Evolutionary conservation across 768 basidiomycete genomes (phyloP).

Genomic region (Termitomyces sp.): DNA sequence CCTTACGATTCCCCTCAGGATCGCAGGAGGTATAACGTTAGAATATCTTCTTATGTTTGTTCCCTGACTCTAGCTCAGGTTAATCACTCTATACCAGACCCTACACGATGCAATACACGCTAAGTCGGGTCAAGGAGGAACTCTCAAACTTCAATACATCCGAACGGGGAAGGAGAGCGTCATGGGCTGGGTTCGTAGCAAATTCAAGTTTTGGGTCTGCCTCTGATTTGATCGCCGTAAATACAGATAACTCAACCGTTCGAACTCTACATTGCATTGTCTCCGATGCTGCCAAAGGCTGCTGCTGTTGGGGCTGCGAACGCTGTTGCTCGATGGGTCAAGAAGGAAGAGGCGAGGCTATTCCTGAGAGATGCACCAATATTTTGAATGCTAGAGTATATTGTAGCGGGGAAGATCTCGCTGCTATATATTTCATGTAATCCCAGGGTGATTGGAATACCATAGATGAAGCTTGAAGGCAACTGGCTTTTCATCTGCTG

Average conservation of each 20-base stretch:
- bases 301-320: constrained; percentile 88
- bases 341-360: constrained; percentile 75
- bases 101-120: constrained; percentile 89
- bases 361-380: constrained; percentile 90
- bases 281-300: constrained; percentile 81
- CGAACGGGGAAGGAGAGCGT: constrained; percentile 83
- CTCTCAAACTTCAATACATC: constrained; percentile 84
- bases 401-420: background rate
- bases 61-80: constrained; percentile 31
- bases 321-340: constrained; percentile 84
- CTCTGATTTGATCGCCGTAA: background rate
- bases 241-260: constrained; percentile 87
- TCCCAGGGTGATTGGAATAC: background rate
- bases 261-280: constrained; percentile 82
- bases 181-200: constrained; percentile 82
- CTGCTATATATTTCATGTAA: background rate
- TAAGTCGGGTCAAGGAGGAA: constrained; percentile 74
- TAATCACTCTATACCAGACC: constrained; percentile 83
- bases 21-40: constrained; percentile 45
- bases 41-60: background rate
- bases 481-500: too few species aligned
- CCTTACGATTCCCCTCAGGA: constrained; percentile 66
- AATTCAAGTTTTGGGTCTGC: background rate
- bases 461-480: background rate
- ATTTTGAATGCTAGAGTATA: constrained; percentile 39